Conservation (phyloP, 495 filamentous ascomycete genomes). For the Daldinia loculata region DNA sequence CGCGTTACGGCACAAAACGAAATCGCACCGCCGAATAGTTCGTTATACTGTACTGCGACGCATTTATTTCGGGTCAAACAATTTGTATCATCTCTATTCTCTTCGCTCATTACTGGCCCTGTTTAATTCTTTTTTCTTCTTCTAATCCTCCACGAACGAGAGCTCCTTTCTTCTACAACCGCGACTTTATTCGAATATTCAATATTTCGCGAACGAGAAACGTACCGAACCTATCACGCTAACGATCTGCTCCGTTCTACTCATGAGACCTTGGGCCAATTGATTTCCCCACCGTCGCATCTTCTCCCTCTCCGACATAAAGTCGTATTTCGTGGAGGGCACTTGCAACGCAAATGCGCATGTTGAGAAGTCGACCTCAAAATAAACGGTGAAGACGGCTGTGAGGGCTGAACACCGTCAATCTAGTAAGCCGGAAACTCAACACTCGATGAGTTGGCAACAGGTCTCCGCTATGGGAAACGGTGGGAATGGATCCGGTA, state of each 20-base stretch:
- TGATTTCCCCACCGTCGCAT: conserved; percentile 22
- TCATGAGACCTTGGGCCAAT: conserved; percentile 25
- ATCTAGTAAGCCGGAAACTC: conserved; percentile 18
- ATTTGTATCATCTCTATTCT: conserved; percentile 37
- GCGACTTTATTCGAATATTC: conserved; percentile 10
- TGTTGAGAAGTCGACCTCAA: conserved; percentile 28
- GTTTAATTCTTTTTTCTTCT: conserved; percentile 28
- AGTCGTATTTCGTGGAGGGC: conserved; percentile 16
- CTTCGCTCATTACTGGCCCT: conserved; percentile 37
- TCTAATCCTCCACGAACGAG: conserved; percentile 15
- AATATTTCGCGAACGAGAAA: conserved; percentile 12
- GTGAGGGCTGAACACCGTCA: conserved; percentile 33
- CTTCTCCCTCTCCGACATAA: conserved; percentile 19
- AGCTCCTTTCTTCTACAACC: neutral
- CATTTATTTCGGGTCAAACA: conserved; percentile 25
- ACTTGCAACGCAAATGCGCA: conserved; percentile 41
- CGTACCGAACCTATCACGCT: neutral
- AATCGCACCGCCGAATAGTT: conserved; percentile 9
- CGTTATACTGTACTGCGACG: conserved; percentile 13
- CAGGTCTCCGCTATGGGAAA: conserved; percentile 44
- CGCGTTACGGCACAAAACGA: conserved; percentile 24
- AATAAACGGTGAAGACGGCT: conserved; percentile 44
- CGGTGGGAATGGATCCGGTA: conserved; percentile 42
- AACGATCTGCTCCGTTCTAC: neutral
- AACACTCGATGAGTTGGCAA: conserved; percentile 45